Base-by-base conservation (phyloP, 116 monocot species). In the Papilionanthe hybrid region DNA sequence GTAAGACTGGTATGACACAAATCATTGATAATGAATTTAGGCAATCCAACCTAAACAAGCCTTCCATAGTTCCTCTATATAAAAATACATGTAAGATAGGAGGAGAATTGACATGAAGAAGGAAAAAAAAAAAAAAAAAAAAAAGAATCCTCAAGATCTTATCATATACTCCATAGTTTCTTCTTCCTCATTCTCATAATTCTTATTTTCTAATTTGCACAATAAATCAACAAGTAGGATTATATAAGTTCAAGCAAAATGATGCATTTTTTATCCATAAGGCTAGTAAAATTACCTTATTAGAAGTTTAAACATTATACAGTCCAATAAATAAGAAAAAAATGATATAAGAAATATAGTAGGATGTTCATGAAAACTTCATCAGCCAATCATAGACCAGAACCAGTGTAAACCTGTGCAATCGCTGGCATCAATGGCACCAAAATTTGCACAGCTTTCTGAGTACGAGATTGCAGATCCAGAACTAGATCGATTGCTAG, bases 391-490 rank as follows among this genome's bases (percentile, higher is more conserved):
- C 49, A 48, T 27, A 49, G 49, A 20, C 27, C 5, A 49, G 71
- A 43, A 28, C 7, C 23, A 80, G 9, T 45, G 28, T 71, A 67
- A 67, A 99, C 99, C 99, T 85, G 93, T 88, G 13, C 84, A 79
- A 66, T 99, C 95, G 84, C 91, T 93, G 42, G 87, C 89, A 83
- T 95, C 95, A 19, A 60, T 55, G 8, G 77, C 78, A 32, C 89
- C 81, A 84, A 94, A 90, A 79, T 95, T 85, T 7, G 88, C 89
- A 83, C 95, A 99, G 72, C 95, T 99, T 74, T 95, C 95, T 74
- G 99, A 99, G 81, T 86, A 93, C 48, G 99, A 95, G 68, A 92
- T 85, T 29, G 91, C 95, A 32, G 99, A 99, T 28, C 92, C 95
- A 77, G 95, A 95, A 80, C 95, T 93, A 41, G 99, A 99, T 44